Evolutionary conservation across 768 basidiomycete species (phyloP).

Genomic region (Gymnopilus dilepis): DNA sequence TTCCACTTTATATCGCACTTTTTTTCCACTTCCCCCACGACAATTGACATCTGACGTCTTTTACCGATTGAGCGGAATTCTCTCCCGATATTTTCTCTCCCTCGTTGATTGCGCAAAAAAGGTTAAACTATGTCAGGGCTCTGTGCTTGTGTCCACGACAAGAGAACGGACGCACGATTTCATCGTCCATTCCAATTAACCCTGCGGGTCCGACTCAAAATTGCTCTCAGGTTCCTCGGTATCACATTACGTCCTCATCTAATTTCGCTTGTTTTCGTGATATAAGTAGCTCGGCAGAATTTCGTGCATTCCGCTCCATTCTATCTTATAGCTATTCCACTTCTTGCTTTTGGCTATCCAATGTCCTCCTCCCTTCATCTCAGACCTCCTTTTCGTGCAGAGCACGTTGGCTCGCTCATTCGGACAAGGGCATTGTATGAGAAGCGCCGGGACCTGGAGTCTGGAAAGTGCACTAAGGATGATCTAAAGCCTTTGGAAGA

Average conservation of each 20-base stretch:
- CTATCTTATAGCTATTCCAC: slow-evolving; percentile 16
- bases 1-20: slow-evolving; percentile 8
- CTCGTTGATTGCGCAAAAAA: slow-evolving; percentile 13
- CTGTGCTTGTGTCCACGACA: slow-evolving; percentile 1
- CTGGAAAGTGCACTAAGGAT: slow-evolving; percentile 42
- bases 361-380: slow-evolving; percentile 34
- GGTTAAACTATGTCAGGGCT: slow-evolving; percentile 21
- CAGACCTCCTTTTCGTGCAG: slow-evolving; percentile 51
- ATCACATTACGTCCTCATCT: slow-evolving; percentile 25
- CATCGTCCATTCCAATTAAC: slow-evolving; percentile 15
- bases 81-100: not conserved
- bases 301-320: slow-evolving; percentile 12
- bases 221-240: slow-evolving; percentile 7
- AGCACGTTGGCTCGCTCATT: slow-evolving; percentile 68
- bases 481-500: slow-evolving; percentile 57
- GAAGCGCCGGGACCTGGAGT: slow-evolving; percentile 50
- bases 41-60: slow-evolving; percentile 7
- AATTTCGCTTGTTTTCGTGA: slow-evolving; percentile 23
- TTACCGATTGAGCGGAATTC: not conserved
- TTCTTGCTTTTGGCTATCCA: slow-evolving; percentile 16
- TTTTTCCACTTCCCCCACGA: slow-evolving; percentile 6
- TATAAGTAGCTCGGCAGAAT: slow-evolving; percentile 33
- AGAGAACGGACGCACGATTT: slow-evolving; percentile 11
- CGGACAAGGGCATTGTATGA: slow-evolving; percentile 56
- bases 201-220: slow-evolving; percentile 10